Conservation (phyloP, 495 filamentous ascomycete species). For the Chaetomidium leptoderma region DNA sequence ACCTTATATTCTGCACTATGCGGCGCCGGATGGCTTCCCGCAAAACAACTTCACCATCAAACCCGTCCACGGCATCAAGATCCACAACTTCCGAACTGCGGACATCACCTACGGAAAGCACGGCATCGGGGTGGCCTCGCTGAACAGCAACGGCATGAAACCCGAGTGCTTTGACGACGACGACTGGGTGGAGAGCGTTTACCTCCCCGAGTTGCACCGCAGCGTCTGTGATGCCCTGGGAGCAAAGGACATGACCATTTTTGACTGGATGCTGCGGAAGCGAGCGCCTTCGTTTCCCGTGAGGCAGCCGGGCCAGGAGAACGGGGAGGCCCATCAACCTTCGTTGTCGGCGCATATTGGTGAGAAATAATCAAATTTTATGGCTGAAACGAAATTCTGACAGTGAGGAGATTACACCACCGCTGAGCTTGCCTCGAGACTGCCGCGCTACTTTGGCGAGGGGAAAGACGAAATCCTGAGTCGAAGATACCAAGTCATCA, state of each 20-base stretch:
- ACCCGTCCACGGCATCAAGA: not conserved
- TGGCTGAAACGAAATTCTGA: no score
- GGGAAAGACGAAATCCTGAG: not conserved
- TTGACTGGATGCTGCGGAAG: not conserved
- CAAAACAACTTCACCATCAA: conserved; percentile 1
- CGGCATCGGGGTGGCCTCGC: not conserved
- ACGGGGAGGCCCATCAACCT: not conserved
- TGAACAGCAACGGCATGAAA: not conserved
- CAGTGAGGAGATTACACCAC: not conserved
- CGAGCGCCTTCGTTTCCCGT: not conserved
- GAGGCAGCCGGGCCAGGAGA: not conserved
- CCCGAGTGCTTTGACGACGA: conserved; percentile 1
- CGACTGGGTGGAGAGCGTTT: not conserved
- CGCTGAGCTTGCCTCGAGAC: not conserved
- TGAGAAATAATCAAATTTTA: not conserved
- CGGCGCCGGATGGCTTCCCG: not conserved
- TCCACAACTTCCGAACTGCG: not conserved
- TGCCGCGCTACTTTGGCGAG: not conserved
- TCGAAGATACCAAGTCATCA: not conserved
- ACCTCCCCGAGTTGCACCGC: not conserved
- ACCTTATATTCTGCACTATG: not conserved
- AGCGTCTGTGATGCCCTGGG: not conserved
- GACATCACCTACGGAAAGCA: not conserved
- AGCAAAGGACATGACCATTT: not conserved
- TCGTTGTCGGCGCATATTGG: not conserved